Conservation (phyloP, 352 stramenopile genomes). For the Hyphochytrium catenoides region DNA sequence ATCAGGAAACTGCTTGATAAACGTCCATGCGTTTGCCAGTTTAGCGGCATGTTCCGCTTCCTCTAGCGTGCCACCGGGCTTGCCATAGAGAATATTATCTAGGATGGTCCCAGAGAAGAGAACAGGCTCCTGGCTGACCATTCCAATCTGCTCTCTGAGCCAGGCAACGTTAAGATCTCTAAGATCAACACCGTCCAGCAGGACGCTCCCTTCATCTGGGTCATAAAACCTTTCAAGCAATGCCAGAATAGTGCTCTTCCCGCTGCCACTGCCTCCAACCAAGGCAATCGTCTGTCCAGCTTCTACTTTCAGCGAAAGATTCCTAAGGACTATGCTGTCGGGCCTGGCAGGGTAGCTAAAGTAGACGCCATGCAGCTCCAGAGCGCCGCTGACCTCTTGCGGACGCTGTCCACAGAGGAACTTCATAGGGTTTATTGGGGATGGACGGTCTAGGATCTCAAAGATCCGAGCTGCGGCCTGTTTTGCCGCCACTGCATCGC, state of each 20-base stretch:
- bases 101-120: conserved; percentile 32
- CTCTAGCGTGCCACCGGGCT: conserved; percentile 18
- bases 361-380: conserved; percentile 16
- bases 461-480: conserved; percentile 36
- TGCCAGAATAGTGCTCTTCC: conserved; percentile 16
- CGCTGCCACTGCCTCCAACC: conserved; percentile 14
- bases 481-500: conserved; percentile 23
- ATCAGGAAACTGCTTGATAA: conserved; percentile 57
- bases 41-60: conserved; percentile 29
- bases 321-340: conserved; percentile 10
- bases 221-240: conserved; percentile 21
- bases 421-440: conserved; percentile 16
- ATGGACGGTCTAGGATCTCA: conserved; percentile 37
- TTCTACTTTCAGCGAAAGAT: conserved; percentile 15
- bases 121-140: conserved; percentile 41
- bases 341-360: conserved; percentile 20
- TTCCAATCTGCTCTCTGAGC: conserved; percentile 14
- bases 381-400: too few relatives aligned
- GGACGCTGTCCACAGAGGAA: too few relatives aligned
- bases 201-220: conserved; percentile 10
- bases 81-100: conserved; percentile 24
- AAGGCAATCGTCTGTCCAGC: conserved; percentile 16
- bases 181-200: conserved; percentile 15
- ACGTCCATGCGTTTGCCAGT: conserved; percentile 51
- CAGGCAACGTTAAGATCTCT: conserved; percentile 15